Evolutionary conservation across 164 flowering plant species (phyloP), one percentile per base, ranked within the genome.

Genomic region (Euptelea pleiosperma): DNA sequence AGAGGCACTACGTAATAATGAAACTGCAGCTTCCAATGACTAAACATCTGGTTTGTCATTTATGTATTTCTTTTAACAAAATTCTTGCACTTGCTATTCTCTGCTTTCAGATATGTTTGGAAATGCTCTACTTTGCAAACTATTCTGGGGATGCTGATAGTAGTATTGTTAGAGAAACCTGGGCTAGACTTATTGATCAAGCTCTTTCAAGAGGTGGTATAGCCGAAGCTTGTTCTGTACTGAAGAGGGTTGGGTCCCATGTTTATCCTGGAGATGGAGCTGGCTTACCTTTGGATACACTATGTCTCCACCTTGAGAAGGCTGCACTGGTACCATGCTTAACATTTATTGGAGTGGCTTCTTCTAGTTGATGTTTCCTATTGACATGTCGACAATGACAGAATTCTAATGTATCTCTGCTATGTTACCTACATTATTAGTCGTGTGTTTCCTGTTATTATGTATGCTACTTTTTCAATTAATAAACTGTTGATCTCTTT

Each of bases 161-260:
- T 61, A 87, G 86, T 72, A 81, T 91, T 48, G 58, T 87, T 25
- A 77, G 96, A 65, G 99, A 94, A 74, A 91, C 91, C 7, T 94
- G 99, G 95, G 97, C 97, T 57, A 76, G 99, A 75, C 88, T 94
- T 52, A 80, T 94, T 48, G 96, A 91, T 76, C 97, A 94, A 68
- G 85, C 96, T 71, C 75, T 94, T 61, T 82, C 89, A 60, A 78
- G 68, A 46, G 97, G 99, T 57, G 99, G 99, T 24, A 70, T 94
- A 62, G 92, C 88, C 44, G 99, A 94, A 74, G 99, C 96, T 67
- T 94, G 96, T 74, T 72, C 87, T 25, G 91, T 87, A 1, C 60
- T 94, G 62, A 91, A 94, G 76, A 85, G 91, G 71, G 93, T 88
- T 67, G 96, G 96, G 16, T 79, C 96, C 41, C 71, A 64, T 68